Evolutionary conservation across 768 basidiomycete species (phyloP).

Genomic region (Asterophora lycoperdoides): DNA sequence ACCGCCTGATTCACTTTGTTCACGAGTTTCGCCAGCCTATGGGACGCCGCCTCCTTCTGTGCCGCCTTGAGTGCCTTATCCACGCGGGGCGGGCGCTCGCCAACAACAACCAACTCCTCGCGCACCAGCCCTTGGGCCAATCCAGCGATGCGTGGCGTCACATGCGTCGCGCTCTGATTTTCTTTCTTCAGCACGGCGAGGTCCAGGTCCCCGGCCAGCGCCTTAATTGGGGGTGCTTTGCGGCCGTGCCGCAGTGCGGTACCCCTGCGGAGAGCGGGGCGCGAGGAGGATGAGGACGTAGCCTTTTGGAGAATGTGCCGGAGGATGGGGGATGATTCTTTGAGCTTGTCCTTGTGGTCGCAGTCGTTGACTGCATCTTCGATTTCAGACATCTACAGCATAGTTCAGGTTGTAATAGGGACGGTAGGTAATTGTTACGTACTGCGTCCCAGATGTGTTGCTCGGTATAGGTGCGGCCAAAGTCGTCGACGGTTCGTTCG

Average conservation of each 20-base stretch:
- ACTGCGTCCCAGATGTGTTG: slow-evolving; percentile 31
- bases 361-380: slow-evolving; percentile 26
- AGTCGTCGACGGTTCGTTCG: slow-evolving; percentile 28
- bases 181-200: slow-evolving; percentile 50
- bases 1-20: slow-evolving; percentile 19
- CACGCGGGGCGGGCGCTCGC: slow-evolving; percentile 31
- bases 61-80: slow-evolving; percentile 25
- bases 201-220: slow-evolving; percentile 42
- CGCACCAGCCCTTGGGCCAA: slow-evolving; percentile 50
- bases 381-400: slow-evolving; percentile 25
- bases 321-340: slow-evolving; percentile 21
- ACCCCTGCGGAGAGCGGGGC: slow-evolving; percentile 5
- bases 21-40: slow-evolving; percentile 27
- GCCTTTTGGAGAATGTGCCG: slow-evolving; percentile 21
- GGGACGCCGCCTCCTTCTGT: slow-evolving; percentile 21
- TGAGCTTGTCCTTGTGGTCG: slow-evolving; percentile 18
- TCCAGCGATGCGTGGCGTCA: slow-evolving; percentile 55
- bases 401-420: background rate
- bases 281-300: slow-evolving; percentile 9
- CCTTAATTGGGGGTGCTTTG: slow-evolving; percentile 16
- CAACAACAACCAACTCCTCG: slow-evolving; percentile 54
- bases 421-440: slow-evolving; percentile 6
- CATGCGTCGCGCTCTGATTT: slow-evolving; percentile 52
- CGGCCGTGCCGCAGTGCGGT: slow-evolving; percentile 1
- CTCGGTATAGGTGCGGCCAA: slow-evolving; percentile 30